A percentile compares a stretch with the other conserved stretches of the same genome.
Conservation (phyloP, 1,284 basidiomycete species). For the Schizophyllum amplum region DNA sequence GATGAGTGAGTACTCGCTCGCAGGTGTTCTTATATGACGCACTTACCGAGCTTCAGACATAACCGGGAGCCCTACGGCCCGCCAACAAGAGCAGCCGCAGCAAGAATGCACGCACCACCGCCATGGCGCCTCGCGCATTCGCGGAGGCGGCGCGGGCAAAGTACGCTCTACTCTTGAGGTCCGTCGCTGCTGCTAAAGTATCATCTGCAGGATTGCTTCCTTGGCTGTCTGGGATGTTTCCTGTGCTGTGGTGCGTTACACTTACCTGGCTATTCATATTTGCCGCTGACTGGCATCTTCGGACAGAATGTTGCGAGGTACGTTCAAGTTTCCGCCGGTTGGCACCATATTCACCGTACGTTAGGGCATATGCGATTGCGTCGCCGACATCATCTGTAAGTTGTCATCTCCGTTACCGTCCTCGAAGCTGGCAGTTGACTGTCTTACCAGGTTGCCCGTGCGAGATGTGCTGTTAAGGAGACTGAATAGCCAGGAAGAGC, state of each 20-base stretch:
- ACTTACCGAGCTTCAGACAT: neutral
- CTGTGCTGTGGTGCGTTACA: conserved; percentile 49
- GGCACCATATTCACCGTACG: neutral
- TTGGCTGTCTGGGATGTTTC: conserved; percentile 52
- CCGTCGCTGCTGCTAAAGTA: neutral
- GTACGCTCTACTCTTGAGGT: conserved; percentile 23
- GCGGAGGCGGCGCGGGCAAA: conserved; percentile 55
- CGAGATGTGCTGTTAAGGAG: conserved; percentile 39
- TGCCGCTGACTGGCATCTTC: neutral
- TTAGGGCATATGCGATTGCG: conserved; percentile 39
- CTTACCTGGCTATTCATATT: neutral
- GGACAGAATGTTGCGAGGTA: conserved; percentile 39
- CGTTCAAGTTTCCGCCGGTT: neutral
- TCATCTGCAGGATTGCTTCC: conserved; percentile 45
- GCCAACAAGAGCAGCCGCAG: conserved; percentile 14
- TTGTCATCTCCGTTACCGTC: conserved; percentile 4
- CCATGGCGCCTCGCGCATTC: conserved; percentile 41
- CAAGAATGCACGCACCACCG: conserved; percentile 7
- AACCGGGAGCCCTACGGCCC: neutral
- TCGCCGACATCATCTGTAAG: conserved; percentile 40
- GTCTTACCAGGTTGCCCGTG: conserved; percentile 35
- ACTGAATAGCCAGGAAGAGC: too few relatives aligned
- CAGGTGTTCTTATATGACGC: neutral
- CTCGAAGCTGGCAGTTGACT: neutral
- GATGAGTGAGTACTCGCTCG: neutral